Base-by-base conservation (phyloP, 352 stramenopile species). In the Pythium monospermum region DNA sequence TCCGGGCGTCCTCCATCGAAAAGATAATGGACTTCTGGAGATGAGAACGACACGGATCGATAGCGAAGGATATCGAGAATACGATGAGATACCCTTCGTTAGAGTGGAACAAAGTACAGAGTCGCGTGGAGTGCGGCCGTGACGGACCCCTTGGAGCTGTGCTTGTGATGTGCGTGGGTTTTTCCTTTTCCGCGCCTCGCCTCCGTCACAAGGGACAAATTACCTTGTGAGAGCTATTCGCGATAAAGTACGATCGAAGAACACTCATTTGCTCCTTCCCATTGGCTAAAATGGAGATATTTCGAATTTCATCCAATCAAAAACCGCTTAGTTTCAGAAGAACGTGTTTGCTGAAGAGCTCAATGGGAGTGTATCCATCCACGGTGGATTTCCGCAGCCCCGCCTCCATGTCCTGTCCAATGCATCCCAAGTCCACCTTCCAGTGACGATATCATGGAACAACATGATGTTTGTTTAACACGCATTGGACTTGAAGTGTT, bases 201-300 rank as follows among this genome's bases (percentile, higher is more conserved):
- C 50, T 58, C 37, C 41, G 18, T 55, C 36, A 53, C 33, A 37
- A 35, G 48, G 48, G 48, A 55, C 48, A 55, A 40, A 31, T 19
- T 1, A 46, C 25, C 38, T n/a, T n/a, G n/a, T n/a, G n/a, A n/a
- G n/a, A 18, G 31, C 16, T 13, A 18, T 6, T 39, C 31, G 16
- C 50, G 40, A n/a, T 13, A 46, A 58, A 58, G 50, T 58, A 50
- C 50, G 50, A 45, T 39, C 30, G 21, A 33, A 33, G 4, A 15
- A 11, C 13, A 46, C 33, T 18, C 13, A 13, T 40, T 50, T 16
- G 30, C 2, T n/a, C 11, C 6, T 25, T 45, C n/a, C 13, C 2
- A 54, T 54, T 54, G 36, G 47, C 11, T 37, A 19, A 27, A 54
- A 54, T 39, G n/a, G n/a, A n/a, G n/a, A n/a, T n/a, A n/a, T n/a